phyloP scores from a whole-genome alignment of 208 protist genomes.

The Leishmania martiniquensis region DNA sequence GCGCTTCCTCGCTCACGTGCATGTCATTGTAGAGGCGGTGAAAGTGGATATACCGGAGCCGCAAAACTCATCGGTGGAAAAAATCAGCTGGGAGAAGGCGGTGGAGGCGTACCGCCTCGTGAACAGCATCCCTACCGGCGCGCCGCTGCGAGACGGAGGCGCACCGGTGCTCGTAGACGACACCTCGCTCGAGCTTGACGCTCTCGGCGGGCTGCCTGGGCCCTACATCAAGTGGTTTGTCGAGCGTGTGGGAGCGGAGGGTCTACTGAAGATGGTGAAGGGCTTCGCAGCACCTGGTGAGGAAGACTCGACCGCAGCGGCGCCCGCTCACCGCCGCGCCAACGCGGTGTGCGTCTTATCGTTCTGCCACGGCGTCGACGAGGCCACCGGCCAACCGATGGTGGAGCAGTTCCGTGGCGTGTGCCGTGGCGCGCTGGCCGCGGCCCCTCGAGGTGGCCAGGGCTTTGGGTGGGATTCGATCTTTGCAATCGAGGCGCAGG shows the following conservation, averaged over 20 bases:
- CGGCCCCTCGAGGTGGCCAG: slow-evolving; percentile 59
- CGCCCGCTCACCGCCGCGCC: slow-evolving; percentile 47
- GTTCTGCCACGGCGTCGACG: slow-evolving; percentile 31
- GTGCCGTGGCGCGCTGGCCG: slow-evolving; percentile 69
- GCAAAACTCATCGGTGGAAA: slow-evolving; percentile 89
- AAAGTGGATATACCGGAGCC: slow-evolving; percentile 94
- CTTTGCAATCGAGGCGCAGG: slow-evolving; percentile 89
- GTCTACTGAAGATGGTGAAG: slow-evolving; percentile 92
- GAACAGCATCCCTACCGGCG: slow-evolving; percentile 26
- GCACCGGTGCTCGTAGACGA: slow-evolving; percentile 95
- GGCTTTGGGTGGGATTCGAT: slow-evolving; percentile 97
- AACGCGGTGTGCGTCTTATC: slow-evolving; percentile 84
- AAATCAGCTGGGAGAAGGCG: slow-evolving; percentile 95
- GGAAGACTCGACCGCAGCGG: slow-evolving; percentile 29
- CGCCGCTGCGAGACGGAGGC: slow-evolving; percentile 23
- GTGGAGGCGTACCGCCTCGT: slow-evolving; percentile 75
- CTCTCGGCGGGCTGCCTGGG: slow-evolving; percentile 95
- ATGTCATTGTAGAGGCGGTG: slow-evolving; percentile 56
- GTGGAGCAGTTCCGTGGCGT: slow-evolving; percentile 76
- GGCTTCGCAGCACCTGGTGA: slow-evolving; percentile 61
- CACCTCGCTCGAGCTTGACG: slow-evolving; percentile 97
- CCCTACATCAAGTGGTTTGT: slow-evolving; percentile 99
- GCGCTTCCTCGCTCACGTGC: slow-evolving; percentile 57
- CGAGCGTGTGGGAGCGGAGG: slow-evolving; percentile 86
- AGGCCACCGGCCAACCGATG: slow-evolving; percentile 12